Evolutionary conservation across 306 rosid species (phyloP).

Genomic region (Ochetophila trinervis): DNA sequence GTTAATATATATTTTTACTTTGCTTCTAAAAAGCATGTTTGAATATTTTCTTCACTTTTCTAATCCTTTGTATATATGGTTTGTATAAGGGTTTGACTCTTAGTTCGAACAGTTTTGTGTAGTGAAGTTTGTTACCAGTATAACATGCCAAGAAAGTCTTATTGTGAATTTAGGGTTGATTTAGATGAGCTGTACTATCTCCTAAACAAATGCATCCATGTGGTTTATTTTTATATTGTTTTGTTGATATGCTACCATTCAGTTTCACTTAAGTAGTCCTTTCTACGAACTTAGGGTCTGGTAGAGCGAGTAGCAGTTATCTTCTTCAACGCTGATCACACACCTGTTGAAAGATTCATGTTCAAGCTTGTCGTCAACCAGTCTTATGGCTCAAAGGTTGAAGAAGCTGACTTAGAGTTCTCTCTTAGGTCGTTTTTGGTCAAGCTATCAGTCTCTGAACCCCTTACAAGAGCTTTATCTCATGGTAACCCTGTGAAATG

Average conservation of each 20-base stretch:
- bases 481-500: slow-evolving; percentile 36
- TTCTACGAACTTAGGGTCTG: slow-evolving; percentile 50
- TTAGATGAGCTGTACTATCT: too few species aligned
- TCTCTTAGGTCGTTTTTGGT: slow-evolving; percentile 78
- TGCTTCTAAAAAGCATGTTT: background rate
- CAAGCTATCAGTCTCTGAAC: slow-evolving; percentile 67
- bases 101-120: too few species aligned
- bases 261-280: slow-evolving; percentile 3
- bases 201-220: background rate
- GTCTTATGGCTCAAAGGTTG: slow-evolving; percentile 50
- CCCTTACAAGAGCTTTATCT: slow-evolving; percentile 64
- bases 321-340: slow-evolving; percentile 46
- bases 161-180: too few species aligned
- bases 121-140: too few species aligned
- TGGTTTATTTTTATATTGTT: background rate
- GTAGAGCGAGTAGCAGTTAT: slow-evolving; percentile 81
- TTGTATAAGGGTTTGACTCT: too few species aligned
- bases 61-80: too few species aligned
- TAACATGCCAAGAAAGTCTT: too few species aligned
- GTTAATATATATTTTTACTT: background rate
- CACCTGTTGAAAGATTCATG: slow-evolving; percentile 65
- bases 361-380: slow-evolving; percentile 67
- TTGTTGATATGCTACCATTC: background rate
- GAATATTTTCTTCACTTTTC: background rate
- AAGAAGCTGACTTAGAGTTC: slow-evolving; percentile 62